These are phyloP conservation scores for Globisporangium ultimum DNA, from an alignment of 352 stramenopile species.

Conservation along the genomic window DNA sequence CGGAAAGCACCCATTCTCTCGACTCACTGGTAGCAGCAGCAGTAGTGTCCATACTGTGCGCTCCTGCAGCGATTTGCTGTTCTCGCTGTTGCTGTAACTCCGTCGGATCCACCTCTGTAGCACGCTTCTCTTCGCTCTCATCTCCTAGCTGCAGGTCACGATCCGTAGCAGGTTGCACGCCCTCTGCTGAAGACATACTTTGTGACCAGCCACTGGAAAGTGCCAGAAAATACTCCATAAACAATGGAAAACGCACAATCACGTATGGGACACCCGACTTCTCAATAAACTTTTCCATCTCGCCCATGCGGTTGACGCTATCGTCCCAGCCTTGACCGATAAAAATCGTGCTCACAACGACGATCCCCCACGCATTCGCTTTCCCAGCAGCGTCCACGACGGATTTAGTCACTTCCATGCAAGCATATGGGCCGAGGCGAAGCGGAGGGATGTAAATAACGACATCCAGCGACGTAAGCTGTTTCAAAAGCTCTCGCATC, in stretches of 20 bases:
- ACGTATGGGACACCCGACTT: conserved; percentile 49
- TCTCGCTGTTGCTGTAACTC: too few relatives aligned
- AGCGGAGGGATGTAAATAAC: conserved; percentile 71
- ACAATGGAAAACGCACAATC: conserved; percentile 65
- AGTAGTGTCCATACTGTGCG: background rate
- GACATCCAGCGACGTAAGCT: conserved; percentile 62
- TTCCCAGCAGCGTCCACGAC: conserved; percentile 46
- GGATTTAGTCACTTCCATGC: conserved; percentile 51
- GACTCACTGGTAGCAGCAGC: background rate
- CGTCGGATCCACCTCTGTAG: too few relatives aligned
- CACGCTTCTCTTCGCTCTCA: too few relatives aligned
- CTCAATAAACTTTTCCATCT: conserved; percentile 64
- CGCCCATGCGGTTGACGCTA: conserved; percentile 50
- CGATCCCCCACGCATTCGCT: conserved; percentile 67
- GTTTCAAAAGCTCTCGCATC: conserved; percentile 49
- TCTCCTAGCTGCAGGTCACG: too few relatives aligned
- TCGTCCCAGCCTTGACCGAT: conserved; percentile 27
- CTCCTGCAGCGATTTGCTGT: too few relatives aligned
- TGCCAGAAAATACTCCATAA: conserved; percentile 80
- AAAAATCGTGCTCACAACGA: conserved; percentile 70
- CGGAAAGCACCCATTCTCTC: conserved; percentile 37
- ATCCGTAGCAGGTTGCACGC: too few relatives aligned
- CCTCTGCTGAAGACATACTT: too few relatives aligned
- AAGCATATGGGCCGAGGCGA: conserved; percentile 38
- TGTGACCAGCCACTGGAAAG: conserved; percentile 18